A percentile compares a stretch with the other conserved stretches of the same genome.
Conservation (phyloP, 1,284 basidiomycete genomes). For the Cutaneotrichosporon cyanovorans region DNA sequence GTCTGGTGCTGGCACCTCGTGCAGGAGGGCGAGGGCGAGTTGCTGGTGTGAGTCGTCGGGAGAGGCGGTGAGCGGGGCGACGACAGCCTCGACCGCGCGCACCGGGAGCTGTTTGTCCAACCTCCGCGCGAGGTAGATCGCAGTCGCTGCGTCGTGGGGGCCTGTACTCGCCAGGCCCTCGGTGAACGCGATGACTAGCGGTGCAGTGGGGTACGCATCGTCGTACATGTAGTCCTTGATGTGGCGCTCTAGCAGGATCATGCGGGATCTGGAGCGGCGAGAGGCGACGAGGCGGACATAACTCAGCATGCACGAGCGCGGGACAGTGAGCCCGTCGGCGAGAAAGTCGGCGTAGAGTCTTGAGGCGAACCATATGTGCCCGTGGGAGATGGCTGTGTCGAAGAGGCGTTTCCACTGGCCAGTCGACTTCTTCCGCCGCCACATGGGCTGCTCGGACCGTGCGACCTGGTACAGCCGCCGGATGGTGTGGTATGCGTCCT, state of each 20-base stretch:
- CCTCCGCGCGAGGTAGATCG: conserved; percentile 20
- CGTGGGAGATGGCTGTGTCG: background rate
- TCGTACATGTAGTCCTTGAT: conserved; percentile 33
- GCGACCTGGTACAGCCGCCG: conserved; percentile 16
- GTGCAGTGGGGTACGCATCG: conserved; percentile 4
- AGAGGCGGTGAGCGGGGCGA: conserved; percentile 18
- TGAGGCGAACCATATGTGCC: conserved; percentile 32
- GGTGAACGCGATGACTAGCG: conserved; percentile 23
- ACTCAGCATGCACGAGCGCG: conserved; percentile 13
- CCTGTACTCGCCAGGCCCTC: conserved; percentile 20
- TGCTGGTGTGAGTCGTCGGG: conserved; percentile 7
- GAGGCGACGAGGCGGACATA: conserved; percentile 25
- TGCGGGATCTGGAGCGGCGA: conserved; percentile 18
- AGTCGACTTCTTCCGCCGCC: background rate
- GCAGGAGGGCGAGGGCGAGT: conserved; percentile 9
- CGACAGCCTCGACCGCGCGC: conserved; percentile 9
- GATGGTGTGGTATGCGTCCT: conserved; percentile 18
- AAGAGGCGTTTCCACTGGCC: conserved; percentile 24
- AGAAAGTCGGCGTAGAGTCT: conserved; percentile 33
- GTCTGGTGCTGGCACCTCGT: background rate
- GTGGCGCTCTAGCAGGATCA: conserved; percentile 35
- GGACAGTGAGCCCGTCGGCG: conserved; percentile 24
- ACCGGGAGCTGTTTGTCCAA: conserved; percentile 10
- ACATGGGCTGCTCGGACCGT: conserved; percentile 1
- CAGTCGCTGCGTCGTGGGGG: conserved; percentile 24